These are phyloP conservation scores for Pythium phragmitis DNA, from an alignment of 352 stramenopile species.

Conservation along the genomic window DNA sequence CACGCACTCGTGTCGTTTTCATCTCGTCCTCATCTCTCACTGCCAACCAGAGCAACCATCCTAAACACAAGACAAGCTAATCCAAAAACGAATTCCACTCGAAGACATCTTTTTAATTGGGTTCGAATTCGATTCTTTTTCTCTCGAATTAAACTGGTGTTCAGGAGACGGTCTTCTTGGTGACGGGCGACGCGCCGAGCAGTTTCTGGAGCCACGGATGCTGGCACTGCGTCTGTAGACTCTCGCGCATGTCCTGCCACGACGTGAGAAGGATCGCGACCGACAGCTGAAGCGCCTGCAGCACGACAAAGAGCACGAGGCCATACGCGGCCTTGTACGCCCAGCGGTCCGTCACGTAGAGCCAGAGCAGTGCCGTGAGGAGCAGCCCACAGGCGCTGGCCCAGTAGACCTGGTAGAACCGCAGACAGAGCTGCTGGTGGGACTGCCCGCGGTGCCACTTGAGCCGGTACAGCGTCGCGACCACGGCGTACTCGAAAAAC, in stretches of 20 bases:
- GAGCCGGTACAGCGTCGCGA: slow-evolving; percentile 49
- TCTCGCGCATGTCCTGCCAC: slow-evolving; percentile 45
- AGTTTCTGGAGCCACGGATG: slow-evolving; percentile 27
- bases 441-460: slow-evolving; percentile 43
- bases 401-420: slow-evolving; percentile 76
- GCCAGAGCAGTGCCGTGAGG: slow-evolving; percentile 42
- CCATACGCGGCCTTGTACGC: slow-evolving; percentile 47
- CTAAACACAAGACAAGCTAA: too few relatives aligned
- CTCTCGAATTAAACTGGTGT: too few relatives aligned
- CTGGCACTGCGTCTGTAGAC: slow-evolving; percentile 21
- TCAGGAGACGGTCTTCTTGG: slow-evolving; percentile 14
- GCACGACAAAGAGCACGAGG: slow-evolving; percentile 45
- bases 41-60: too few relatives aligned
- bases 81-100: too few relatives aligned
- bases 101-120: too few relatives aligned
- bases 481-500: slow-evolving; percentile 59
- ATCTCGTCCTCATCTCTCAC: too few relatives aligned
- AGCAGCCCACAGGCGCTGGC: slow-evolving; percentile 44
- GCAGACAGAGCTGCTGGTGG: slow-evolving; percentile 34
- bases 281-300: slow-evolving; percentile 56
- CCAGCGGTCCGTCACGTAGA: slow-evolving; percentile 61
- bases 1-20: too few relatives aligned
- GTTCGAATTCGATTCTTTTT: neutral
- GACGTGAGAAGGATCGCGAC: slow-evolving; percentile 59
- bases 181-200: slow-evolving; percentile 20